These are phyloP conservation scores for Skeletonema menzelii DNA, from an alignment of 108 stramenopile species.

Conservation along the genomic window DNA sequence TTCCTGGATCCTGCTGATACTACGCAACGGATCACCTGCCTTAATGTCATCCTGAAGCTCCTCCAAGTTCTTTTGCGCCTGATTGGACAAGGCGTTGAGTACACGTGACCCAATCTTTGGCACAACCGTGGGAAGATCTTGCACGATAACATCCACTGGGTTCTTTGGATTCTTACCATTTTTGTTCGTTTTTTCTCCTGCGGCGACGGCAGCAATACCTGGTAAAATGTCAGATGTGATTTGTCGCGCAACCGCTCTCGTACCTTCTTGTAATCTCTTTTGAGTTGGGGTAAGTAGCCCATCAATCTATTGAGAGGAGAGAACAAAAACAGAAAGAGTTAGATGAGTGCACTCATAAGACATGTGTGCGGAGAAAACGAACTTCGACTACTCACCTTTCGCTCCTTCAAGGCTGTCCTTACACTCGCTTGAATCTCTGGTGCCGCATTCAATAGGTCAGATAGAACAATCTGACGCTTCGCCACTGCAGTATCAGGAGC, in stretches of 20 bases:
- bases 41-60: constrained; percentile 69
- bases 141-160: constrained; percentile 39
- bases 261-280: constrained; percentile 75
- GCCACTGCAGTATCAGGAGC: constrained; percentile 68
- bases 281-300: constrained; percentile 74
- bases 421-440: constrained; percentile 77
- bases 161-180: constrained; percentile 27
- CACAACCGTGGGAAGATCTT: constrained; percentile 45
- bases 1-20: constrained; percentile 66
- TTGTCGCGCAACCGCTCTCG: constrained; percentile 81
- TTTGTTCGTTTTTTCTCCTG: constrained; percentile 3
- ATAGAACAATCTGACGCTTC: constrained; percentile 69
- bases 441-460: constrained; percentile 67
- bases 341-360: background rate
- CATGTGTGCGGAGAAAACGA: background rate
- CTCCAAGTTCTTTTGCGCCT: constrained; percentile 67
- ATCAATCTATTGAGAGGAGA: constrained; percentile 58
- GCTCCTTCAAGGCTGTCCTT: constrained; percentile 57
- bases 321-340: background rate
- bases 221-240: constrained; percentile 82
- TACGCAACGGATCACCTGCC: constrained; percentile 57
- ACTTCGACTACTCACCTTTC: constrained; percentile 59
- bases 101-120: constrained; percentile 69
- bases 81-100: constrained; percentile 65
- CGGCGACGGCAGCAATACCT: constrained; percentile 45